Evolutionary conservation across 2,329 filamentous ascomycete genomes (phyloP).

Genomic region (Scedosporium dehoogii): DNA sequence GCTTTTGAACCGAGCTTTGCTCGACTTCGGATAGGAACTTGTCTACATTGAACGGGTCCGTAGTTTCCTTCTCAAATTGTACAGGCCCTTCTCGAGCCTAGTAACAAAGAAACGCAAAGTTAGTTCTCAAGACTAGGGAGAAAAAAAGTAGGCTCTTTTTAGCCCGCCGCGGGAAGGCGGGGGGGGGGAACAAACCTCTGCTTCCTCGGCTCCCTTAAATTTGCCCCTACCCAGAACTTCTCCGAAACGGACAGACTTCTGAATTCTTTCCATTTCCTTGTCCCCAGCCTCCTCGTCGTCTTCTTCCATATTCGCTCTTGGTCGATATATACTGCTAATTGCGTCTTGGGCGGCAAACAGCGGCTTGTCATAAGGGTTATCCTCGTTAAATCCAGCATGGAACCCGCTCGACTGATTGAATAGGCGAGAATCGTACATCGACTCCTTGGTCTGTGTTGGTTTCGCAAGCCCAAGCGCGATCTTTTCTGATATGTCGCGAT

Average conservation of each 20-base stretch:
- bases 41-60: constrained; percentile 88
- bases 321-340: constrained; percentile 87
- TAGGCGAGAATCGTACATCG: constrained; percentile 92
- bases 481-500: constrained; percentile 95
- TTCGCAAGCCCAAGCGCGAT: constrained; percentile 91
- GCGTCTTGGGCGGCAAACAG: constrained; percentile 93
- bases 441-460: constrained; percentile 81
- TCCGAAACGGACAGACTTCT: constrained; percentile 71
- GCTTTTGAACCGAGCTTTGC: constrained; percentile 51
- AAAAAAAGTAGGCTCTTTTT: too few relatives aligned
- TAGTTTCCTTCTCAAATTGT: constrained; percentile 83
- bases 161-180: too few relatives aligned
- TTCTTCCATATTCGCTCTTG: constrained; percentile 63
- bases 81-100: constrained; percentile 81
- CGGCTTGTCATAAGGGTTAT: constrained; percentile 95
- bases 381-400: constrained; percentile 88
- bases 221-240: constrained; percentile 84
- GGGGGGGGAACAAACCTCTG: constrained; percentile 49
- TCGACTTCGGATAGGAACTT: constrained; percentile 79
- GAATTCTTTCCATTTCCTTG: constrained; percentile 77
- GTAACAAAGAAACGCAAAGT: constrained; percentile 11
- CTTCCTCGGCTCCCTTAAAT: constrained; percentile 78
- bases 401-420: constrained; percentile 95
- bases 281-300: constrained; percentile 72
- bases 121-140: constrained; percentile 15